Evolutionary conservation across 2,329 filamentous ascomycete species (phyloP).

Genomic region (Diaporthe sp.): DNA sequence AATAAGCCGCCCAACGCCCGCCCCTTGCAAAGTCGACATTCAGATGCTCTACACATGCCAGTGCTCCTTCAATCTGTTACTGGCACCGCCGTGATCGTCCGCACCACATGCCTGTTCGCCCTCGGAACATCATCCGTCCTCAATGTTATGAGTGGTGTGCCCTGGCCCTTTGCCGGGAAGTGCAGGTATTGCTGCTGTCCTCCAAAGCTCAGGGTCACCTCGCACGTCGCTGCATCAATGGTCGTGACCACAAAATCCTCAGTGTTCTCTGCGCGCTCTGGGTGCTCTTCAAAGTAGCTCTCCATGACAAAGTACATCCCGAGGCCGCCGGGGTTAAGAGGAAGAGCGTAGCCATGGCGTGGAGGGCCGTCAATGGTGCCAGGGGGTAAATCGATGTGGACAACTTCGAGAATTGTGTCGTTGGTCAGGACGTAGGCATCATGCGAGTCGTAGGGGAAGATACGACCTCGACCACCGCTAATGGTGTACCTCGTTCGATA

Average conservation of each 20-base stretch:
- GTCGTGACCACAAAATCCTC: constrained; percentile 1
- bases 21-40: background rate
- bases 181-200: background rate
- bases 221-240: background rate
- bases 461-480: background rate
- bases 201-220: constrained; percentile 6
- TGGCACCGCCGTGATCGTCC: background rate
- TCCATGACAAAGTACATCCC: background rate
- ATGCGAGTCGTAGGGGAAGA: background rate
- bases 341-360: background rate
- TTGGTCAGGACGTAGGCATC: background rate
- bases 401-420: background rate
- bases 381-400: background rate
- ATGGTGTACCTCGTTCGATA: background rate
- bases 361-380: background rate
- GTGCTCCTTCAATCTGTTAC: no score
- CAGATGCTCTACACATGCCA: background rate
- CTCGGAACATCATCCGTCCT: background rate
- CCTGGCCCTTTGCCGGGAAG: background rate
- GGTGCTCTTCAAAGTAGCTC: background rate
- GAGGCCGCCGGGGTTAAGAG: background rate
- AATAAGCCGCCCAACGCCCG: background rate
- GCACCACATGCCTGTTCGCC: background rate
- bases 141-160: background rate
- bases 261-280: background rate